A percentile compares a stretch with the other conserved stretches of the same genome.
These are phyloP conservation scores for Epichloe glyceriae DNA, from an alignment of 2,329 filamentous ascomycete genomes.

Conservation along the genomic window DNA sequence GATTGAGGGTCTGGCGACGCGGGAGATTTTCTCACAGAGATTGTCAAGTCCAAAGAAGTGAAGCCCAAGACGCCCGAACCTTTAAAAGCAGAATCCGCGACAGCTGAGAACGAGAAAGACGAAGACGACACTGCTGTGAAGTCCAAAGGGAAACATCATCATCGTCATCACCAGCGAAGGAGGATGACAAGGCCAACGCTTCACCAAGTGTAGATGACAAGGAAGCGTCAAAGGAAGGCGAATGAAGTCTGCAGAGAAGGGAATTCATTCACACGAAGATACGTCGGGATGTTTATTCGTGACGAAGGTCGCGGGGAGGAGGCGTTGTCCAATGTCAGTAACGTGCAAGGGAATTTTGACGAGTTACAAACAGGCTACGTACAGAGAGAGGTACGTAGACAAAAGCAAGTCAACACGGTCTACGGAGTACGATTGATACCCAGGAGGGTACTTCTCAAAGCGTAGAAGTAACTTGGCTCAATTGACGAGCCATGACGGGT, in stretches of 20 bases:
- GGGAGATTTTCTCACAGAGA: conserved; percentile 53
- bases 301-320: too few species aligned
- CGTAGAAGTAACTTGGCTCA: too few species aligned
- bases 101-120: conserved; percentile 8
- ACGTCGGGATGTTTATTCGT: background rate
- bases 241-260: background rate
- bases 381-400: too few species aligned
- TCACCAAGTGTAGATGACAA: background rate
- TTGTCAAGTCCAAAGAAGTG: conserved; percentile 48
- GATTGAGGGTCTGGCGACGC: conserved; percentile 65
- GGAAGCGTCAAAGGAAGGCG: background rate
- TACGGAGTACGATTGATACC: too few species aligned
- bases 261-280: background rate
- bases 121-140: background rate
- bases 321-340: too few species aligned
- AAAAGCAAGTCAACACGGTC: too few species aligned
- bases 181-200: background rate
- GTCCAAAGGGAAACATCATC: background rate
- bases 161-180: background rate
- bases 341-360: too few species aligned
- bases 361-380: too few species aligned
- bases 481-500: too few species aligned
- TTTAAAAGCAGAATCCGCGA: conserved; percentile 7
- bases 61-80: conserved; percentile 11
- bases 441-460: too few species aligned